Evolutionary conservation across 129 eudicot genomes (phyloP), one percentile per base, ranked within the genome.

Genomic region (Chrysanthemum seticuspe): DNA sequence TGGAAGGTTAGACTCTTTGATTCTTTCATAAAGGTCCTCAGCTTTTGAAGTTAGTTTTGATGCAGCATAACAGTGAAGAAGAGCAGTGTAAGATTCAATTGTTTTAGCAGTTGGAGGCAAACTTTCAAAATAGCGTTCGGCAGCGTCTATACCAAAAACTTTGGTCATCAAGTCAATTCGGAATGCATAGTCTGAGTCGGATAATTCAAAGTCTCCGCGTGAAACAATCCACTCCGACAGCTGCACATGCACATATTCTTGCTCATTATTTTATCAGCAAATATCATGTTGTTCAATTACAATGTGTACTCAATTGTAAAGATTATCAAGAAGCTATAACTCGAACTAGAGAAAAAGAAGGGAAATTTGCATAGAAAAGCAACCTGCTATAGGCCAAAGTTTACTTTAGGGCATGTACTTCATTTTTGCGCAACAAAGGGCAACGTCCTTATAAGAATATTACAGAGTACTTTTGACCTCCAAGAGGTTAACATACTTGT

Each of bases 81-180:
- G 91, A 68, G 99, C 93, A n/a, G 96, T 90, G 85, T 83, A 94
- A 11, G 99, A 86, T 83, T 94, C 99, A 44, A 85, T 86, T 60
- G 99, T 87, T 85, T 86, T 90, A 8, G 86, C 83, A 56, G 55
- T 75, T 51, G 82, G 73, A 48, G 99, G 94, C 49, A 94, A 82
- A 27, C 83, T 82, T 82, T 88, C 89, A 56, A 94, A 94, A 79
- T 94, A 94, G 63, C 97, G 90, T 66, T 94, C 99, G 34, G 99
- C 97, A 14, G 97, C 87, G 80, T 94, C 96, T 51, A 94, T 83
- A 44, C 97, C 97, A 65, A 94, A 94, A 47, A 94, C 99, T 80
- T 82, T 88, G 66, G 96, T 81, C 97, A 94, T 79, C 71, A 90
- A 76, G 78, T 90, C 89, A 27, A 94, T 83, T 23, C 97, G 97